phyloP scores from a whole-genome alignment of 495 filamentous ascomycete genomes.

The Podospora anserina region DNA sequence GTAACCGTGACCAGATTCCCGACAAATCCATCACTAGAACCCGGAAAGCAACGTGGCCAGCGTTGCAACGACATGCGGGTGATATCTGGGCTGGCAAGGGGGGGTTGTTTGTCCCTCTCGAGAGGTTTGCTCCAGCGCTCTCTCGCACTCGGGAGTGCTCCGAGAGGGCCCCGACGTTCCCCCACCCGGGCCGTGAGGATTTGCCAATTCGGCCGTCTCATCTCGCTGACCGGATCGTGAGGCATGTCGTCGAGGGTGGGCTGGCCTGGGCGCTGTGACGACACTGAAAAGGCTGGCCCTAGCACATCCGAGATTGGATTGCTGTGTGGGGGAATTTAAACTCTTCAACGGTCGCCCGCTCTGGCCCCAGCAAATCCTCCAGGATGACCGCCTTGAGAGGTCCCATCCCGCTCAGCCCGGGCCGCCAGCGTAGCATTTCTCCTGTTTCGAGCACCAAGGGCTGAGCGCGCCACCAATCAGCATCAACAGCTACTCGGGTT shows the following conservation, averaged over 20 bases:
- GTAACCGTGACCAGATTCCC: background rate
- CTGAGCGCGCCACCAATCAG: slow-evolving; percentile 25
- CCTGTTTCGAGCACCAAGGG: slow-evolving; percentile 29
- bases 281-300: background rate
- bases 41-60: slow-evolving; percentile 10
- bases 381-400: background rate
- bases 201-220: background rate
- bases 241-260: background rate
- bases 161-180: no score
- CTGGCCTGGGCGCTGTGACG: background rate
- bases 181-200: background rate
- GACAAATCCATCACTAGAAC: background rate
- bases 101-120: background rate
- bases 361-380: background rate
- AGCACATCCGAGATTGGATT: background rate
- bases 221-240: background rate
- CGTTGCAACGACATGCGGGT: slow-evolving; percentile 5
- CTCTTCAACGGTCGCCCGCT: slow-evolving; percentile 10
- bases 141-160: background rate
- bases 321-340: slow-evolving; percentile 8
- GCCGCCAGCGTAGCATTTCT: slow-evolving; percentile 26
- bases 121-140: no score
- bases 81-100: background rate
- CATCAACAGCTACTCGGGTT: slow-evolving; percentile 9
- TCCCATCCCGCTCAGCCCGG: background rate